phyloP scores from a whole-genome alignment of 176 grass and related monocot genomes.

The Oryza meridionalis region DNA sequence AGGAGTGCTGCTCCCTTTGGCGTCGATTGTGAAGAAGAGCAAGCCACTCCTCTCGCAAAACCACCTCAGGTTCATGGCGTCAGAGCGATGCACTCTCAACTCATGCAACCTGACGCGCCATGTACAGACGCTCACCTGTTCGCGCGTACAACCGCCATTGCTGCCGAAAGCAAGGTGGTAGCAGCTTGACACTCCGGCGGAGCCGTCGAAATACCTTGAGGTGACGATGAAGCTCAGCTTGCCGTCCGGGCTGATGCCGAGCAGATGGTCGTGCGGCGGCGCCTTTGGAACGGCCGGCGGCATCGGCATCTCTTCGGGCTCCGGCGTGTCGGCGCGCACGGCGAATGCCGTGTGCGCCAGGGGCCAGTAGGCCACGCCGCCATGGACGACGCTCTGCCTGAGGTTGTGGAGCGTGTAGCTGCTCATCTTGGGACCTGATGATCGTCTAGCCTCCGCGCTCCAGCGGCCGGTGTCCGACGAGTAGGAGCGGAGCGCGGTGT shows the following conservation, averaged over 20 bases:
- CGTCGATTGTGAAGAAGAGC: too few relatives aligned
- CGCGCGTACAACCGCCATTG: too few relatives aligned
- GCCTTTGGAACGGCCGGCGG: neutral
- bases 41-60: too few relatives aligned
- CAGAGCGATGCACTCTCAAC: too few relatives aligned
- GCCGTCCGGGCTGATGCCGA: slow-evolving; percentile 49
- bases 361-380: slow-evolving; percentile 22
- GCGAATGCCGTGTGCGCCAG: neutral
- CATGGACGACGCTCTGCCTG: neutral
- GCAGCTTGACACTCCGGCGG: fast-evolving
- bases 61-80: too few relatives aligned
- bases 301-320: slow-evolving; percentile 11
- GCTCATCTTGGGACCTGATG: neutral
- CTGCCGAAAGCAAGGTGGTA: too few relatives aligned
- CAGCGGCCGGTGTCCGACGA: slow-evolving; percentile 8
- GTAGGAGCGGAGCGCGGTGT: slow-evolving; percentile 11
- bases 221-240: neutral
- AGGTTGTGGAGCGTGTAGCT: neutral
- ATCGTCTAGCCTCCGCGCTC: neutral
- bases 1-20: neutral
- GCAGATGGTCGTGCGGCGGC: neutral
- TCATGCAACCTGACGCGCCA: too few relatives aligned
- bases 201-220: too few relatives aligned
- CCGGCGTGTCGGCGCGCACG: slow-evolving; percentile 8
- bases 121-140: too few relatives aligned